phyloP scores from a whole-genome alignment of 768 basidiomycete species.

The Amanita rubescens region DNA sequence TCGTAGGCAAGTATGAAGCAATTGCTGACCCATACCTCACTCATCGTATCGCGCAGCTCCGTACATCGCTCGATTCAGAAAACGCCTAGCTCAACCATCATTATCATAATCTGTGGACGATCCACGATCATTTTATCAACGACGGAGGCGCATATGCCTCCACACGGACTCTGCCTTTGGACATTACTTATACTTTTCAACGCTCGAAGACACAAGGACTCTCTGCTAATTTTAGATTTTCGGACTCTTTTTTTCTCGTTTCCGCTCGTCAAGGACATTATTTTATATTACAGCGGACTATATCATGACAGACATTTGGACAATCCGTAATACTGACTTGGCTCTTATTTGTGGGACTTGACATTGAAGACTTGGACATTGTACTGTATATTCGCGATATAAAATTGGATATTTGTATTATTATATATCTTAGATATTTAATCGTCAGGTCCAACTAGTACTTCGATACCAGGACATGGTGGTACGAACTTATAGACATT shows the following conservation, averaged over 20 bases:
- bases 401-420: background rate
- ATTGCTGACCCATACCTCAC: constrained; percentile 1
- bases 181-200: background rate
- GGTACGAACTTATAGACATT: too few relatives aligned
- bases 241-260: background rate
- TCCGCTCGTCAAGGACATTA: background rate
- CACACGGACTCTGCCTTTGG: background rate
- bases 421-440: too few relatives aligned
- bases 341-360: background rate
- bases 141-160: background rate
- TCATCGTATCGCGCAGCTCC: constrained; percentile 19
- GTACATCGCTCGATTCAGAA: constrained; percentile 34
- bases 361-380: background rate
- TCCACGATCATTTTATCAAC: background rate
- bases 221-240: constrained; percentile 1
- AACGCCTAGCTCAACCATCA: constrained; percentile 26
- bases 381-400: background rate
- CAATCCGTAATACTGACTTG: background rate
- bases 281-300: too few relatives aligned
- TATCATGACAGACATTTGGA: background rate
- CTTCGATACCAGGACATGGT: too few relatives aligned
- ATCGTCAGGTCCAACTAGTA: too few relatives aligned
- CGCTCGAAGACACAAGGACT: background rate
- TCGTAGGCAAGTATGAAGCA: constrained; percentile 31
- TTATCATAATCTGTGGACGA: background rate